Conservation (phyloP, 2,329 filamentous ascomycete species). For the Colletotrichum costaricense region DNA sequence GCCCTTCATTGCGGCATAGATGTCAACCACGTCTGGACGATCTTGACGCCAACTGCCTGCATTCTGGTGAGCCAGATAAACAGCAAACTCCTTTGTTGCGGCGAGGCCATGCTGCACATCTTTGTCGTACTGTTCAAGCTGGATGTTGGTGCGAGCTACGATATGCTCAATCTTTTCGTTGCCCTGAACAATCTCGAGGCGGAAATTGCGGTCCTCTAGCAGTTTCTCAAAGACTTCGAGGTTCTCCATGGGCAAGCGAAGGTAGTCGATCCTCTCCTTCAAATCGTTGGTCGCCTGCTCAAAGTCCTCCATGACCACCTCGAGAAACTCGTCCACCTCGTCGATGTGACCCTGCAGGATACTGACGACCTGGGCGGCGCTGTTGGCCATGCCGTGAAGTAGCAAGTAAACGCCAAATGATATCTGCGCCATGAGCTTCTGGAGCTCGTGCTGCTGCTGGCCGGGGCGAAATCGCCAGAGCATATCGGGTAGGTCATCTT, state of each 20-base stretch:
- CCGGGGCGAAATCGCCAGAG: slow-evolving; percentile 81
- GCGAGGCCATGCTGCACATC: slow-evolving; percentile 84
- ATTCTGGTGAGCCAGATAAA: slow-evolving; percentile 77
- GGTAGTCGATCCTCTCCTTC: slow-evolving; percentile 79
- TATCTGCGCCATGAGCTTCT: slow-evolving; percentile 92
- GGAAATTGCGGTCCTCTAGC: slow-evolving; percentile 85
- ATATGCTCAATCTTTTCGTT: slow-evolving; percentile 95
- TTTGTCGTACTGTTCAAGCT: slow-evolving; percentile 80
- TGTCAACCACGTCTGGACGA: slow-evolving; percentile 73
- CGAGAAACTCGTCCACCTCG: slow-evolving; percentile 91
- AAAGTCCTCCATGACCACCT: slow-evolving; percentile 87
- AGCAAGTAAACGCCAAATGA: slow-evolving; percentile 93
- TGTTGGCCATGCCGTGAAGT: slow-evolving; percentile 87
- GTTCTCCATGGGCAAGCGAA: slow-evolving; percentile 87
- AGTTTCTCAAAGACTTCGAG: slow-evolving; percentile 86
- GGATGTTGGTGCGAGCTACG: slow-evolving; percentile 79
- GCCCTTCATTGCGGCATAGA: slow-evolving; percentile 90
- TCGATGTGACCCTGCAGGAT: slow-evolving; percentile 94
- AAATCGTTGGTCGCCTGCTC: slow-evolving; percentile 83
- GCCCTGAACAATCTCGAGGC: slow-evolving; percentile 83
- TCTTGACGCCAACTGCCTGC: slow-evolving; percentile 70
- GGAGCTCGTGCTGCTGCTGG: slow-evolving; percentile 86
- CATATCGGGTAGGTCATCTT: slow-evolving; percentile 77
- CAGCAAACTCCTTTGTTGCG: slow-evolving; percentile 79
- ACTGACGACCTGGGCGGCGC: slow-evolving; percentile 85